phyloP scores from a whole-genome alignment of 306 rosid species.

The Medicago lupulina region DNA sequence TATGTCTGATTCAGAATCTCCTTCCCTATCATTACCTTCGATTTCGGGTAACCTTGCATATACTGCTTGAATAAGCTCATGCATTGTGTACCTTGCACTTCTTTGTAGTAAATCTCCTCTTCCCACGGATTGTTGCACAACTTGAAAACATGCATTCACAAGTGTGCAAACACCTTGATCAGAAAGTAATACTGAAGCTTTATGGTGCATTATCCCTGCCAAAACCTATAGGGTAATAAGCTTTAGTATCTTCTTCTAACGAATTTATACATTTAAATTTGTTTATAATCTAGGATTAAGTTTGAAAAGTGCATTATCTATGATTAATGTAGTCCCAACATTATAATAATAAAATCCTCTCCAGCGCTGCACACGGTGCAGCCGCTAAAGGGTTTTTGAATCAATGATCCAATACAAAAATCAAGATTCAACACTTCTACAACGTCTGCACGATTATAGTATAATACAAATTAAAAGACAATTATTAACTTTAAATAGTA shows the following conservation, averaged over 20 bases:
- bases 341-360: too few species aligned
- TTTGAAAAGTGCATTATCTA: too few species aligned
- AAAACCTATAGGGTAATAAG: conserved; percentile 52
- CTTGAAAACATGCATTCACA: conserved; percentile 77
- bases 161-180: conserved; percentile 76
- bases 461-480: too few species aligned
- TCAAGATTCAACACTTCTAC: background rate
- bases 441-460: background rate
- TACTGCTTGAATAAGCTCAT: conserved; percentile 75
- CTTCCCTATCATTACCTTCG: conserved; percentile 47
- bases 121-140: conserved; percentile 68
- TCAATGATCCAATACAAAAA: too few species aligned
- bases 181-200: conserved; percentile 57
- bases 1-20: conserved; percentile 54
- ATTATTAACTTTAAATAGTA: too few species aligned
- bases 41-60: conserved; percentile 69
- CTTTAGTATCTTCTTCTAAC: background rate
- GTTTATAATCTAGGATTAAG: too few species aligned
- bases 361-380: background rate
- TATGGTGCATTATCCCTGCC: conserved; percentile 63
- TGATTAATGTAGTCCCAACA: too few species aligned
- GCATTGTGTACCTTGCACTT: conserved; percentile 77
- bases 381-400: background rate
- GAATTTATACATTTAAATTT: background rate
- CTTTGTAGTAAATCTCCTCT: conserved; percentile 80